A percentile compares a stretch with the other conserved stretches of the same genome.
Conservation (phyloP, 2,329 filamentous ascomycete genomes). For the Penicillium expansum region DNA sequence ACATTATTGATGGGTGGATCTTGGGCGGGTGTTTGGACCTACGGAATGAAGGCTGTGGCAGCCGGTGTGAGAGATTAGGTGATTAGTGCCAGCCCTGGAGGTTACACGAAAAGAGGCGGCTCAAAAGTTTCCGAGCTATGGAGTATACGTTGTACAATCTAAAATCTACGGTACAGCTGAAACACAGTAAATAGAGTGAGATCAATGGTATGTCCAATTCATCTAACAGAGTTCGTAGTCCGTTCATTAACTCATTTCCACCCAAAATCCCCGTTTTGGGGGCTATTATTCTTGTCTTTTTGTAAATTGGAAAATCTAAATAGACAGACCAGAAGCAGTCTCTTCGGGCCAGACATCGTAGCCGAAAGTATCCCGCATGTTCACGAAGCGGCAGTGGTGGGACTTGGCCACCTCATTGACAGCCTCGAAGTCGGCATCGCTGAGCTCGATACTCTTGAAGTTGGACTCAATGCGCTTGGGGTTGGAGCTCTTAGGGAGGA, state of each 20-base stretch:
- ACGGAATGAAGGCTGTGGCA: slow-evolving; percentile 1
- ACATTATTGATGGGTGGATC: slow-evolving; percentile 6
- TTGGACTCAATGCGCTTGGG: slow-evolving; percentile 67
- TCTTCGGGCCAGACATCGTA: slow-evolving; percentile 69
- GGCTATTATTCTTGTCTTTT: slow-evolving; percentile 5
- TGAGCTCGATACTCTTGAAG: slow-evolving; percentile 60
- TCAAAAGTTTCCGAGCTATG: background rate
- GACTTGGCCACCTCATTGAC: slow-evolving; percentile 64
- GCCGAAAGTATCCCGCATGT: slow-evolving; percentile 79
- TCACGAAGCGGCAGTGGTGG: slow-evolving; percentile 69
- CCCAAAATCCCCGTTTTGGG: slow-evolving; percentile 3
- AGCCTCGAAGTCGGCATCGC: slow-evolving; percentile 57
- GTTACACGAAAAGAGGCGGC: background rate
- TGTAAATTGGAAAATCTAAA: slow-evolving; percentile 17
- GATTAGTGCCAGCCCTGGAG: background rate
- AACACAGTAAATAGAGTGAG: background rate
- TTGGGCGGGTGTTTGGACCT: slow-evolving; percentile 4
- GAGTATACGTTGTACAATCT: background rate
- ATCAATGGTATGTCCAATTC: slow-evolving; percentile 17
- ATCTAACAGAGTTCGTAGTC: slow-evolving; percentile 15
- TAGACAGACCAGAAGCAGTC: slow-evolving; percentile 36
- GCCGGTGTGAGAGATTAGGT: slow-evolving; percentile 1
- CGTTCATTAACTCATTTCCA: slow-evolving; percentile 15
- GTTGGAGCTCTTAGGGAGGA: slow-evolving; percentile 69
- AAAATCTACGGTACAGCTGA: background rate